These are phyloP conservation scores for Tilletiaria anomala DNA, from an alignment of 1,284 basidiomycete species.

Conservation along the genomic window DNA sequence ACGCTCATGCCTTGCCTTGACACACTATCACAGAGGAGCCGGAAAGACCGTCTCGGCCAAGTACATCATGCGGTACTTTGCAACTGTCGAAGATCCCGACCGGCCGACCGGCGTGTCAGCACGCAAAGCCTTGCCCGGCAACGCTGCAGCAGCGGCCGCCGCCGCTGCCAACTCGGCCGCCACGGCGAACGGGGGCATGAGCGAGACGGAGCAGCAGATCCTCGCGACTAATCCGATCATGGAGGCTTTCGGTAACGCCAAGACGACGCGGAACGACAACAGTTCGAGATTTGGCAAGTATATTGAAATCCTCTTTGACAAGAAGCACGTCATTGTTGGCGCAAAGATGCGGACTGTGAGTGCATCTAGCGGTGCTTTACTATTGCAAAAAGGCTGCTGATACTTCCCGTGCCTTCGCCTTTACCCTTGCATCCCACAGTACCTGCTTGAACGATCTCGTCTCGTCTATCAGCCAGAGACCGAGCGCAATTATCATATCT, in stretches of 20 bases:
- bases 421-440: too few species aligned
- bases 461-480: slow-evolving; percentile 84
- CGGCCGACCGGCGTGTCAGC: slow-evolving; percentile 37
- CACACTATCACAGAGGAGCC: slow-evolving; percentile 57
- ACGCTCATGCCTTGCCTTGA: neutral
- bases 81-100: slow-evolving; percentile 79
- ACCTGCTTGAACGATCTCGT: slow-evolving; percentile 88
- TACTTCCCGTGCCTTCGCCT: neutral
- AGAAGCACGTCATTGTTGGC: slow-evolving; percentile 83
- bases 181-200: slow-evolving; percentile 49
- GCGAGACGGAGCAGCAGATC: slow-evolving; percentile 91
- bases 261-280: slow-evolving; percentile 97
- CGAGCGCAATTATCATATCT: slow-evolving; percentile 95
- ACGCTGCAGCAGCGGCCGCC: slow-evolving; percentile 5
- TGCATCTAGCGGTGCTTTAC: too few species aligned
- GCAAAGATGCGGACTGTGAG: slow-evolving; percentile 91
- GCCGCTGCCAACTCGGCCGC: slow-evolving; percentile 42
- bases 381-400: neutral
- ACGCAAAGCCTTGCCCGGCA: slow-evolving; percentile 1
- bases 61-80: slow-evolving; percentile 98
- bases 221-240: slow-evolving; percentile 96
- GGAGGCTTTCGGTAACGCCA: slow-evolving; percentile 97
- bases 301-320: slow-evolving; percentile 96
- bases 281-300: slow-evolving; percentile 98
- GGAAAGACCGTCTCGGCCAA: slow-evolving; percentile 92